A percentile compares a stretch with the other conserved stretches of the same genome.
These are phyloP conservation scores for Nymphaea colorata DNA, from an alignment of 164 flowering plant species.

Conservation along the genomic window DNA sequence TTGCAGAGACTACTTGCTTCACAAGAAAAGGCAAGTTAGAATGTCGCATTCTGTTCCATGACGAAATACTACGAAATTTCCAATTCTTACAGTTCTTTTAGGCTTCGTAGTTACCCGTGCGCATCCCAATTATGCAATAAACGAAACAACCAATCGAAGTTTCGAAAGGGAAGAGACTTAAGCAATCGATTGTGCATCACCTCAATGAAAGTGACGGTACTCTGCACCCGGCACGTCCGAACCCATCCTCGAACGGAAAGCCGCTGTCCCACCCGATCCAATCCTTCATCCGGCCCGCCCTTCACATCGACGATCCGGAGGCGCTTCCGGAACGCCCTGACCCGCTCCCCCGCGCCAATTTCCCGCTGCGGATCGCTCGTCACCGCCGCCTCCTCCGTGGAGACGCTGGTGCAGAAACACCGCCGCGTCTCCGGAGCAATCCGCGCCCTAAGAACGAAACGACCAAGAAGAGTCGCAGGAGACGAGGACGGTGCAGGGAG, in stretches of 20 bases:
- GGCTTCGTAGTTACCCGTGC: too few species aligned
- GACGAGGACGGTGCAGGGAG: neutral
- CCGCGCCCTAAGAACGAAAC: neutral
- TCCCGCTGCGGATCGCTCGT: constrained; percentile 14
- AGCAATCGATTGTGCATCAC: constrained; percentile 13
- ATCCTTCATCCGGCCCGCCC: constrained; percentile 65
- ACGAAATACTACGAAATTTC: too few species aligned
- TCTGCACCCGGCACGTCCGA: constrained; percentile 72
- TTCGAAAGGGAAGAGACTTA: too few species aligned
- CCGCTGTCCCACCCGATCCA: constrained; percentile 52
- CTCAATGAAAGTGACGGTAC: constrained; percentile 79
- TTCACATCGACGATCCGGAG: constrained; percentile 59
- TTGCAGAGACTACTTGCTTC: too few species aligned
- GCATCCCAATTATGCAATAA: too few species aligned
- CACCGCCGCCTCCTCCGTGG: constrained; percentile 24
- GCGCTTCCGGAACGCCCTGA: constrained; percentile 51
- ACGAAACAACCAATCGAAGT: too few species aligned
- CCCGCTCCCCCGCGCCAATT: constrained; percentile 21
- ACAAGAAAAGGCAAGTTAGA: too few species aligned
- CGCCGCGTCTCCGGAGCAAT: neutral
- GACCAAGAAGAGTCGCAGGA: neutral
- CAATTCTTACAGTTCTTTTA: too few species aligned
- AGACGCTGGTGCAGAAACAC: constrained; percentile 4
- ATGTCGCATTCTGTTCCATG: too few species aligned
- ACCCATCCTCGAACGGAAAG: constrained; percentile 83